A percentile compares a stretch with the other conserved stretches of the same genome.
Evolutionary conservation across 805 yeast genomes (phyloP).

Genomic region (Lipomyces lipofer): DNA sequence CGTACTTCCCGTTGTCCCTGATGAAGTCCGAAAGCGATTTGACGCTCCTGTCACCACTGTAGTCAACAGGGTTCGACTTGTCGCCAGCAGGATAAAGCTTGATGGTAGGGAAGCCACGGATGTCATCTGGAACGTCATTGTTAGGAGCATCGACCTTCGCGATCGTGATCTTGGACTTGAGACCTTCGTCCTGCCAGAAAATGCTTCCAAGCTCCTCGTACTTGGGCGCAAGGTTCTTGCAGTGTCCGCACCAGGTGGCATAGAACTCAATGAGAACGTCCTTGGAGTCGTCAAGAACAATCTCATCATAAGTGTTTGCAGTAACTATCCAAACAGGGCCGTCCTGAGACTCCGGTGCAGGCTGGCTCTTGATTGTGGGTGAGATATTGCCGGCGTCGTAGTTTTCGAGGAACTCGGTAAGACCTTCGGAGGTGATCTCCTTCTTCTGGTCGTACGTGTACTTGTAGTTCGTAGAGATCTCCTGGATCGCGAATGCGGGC

Average conservation of each 20-base stretch:
- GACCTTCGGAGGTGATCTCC: conserved; percentile 52
- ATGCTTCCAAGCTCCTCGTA: conserved; percentile 83
- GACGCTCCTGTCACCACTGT: conserved; percentile 69
- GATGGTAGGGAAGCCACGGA: conserved; percentile 91
- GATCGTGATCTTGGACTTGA: conserved; percentile 59
- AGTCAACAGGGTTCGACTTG: conserved; percentile 63
- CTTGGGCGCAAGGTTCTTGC: conserved; percentile 85
- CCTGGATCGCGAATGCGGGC: conserved; percentile 91
- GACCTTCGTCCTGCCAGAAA: conserved; percentile 53
- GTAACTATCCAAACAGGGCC: conserved; percentile 71
- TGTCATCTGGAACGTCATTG: conserved; percentile 78
- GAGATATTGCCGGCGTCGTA: conserved; percentile 63
- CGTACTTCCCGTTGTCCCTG: conserved; percentile 62
- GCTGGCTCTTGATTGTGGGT: conserved; percentile 82
- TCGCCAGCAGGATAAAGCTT: conserved; percentile 87
- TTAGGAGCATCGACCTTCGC: conserved; percentile 88
- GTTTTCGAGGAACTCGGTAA: conserved; percentile 62
- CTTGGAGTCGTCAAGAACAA: conserved; percentile 64
- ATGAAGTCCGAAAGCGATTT: conserved; percentile 71
- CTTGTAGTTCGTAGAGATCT: conserved; percentile 64
- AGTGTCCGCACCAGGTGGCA: conserved; percentile 95
- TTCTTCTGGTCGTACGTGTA: conserved; percentile 69
- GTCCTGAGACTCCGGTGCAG: conserved; percentile 79
- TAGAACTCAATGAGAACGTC: conserved; percentile 74
- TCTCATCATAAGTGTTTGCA: conserved; percentile 74